These are phyloP conservation scores for Madurella mycetomatis DNA, from an alignment of 2,329 filamentous ascomycete species.

Conservation along the genomic window DNA sequence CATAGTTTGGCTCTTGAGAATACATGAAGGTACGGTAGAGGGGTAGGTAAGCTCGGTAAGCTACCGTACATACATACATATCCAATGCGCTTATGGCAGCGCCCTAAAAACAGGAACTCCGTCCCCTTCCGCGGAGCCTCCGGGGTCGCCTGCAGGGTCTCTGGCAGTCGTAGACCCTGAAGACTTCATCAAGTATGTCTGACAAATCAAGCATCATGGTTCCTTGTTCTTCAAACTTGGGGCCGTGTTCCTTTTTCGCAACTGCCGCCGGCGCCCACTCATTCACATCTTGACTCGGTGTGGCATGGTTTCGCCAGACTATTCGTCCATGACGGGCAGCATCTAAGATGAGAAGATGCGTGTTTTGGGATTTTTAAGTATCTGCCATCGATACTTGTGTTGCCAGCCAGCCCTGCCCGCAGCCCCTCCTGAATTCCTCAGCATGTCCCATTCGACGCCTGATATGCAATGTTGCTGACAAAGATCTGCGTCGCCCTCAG, in stretches of 20 bases:
- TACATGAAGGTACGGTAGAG: no score
- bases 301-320: neutral
- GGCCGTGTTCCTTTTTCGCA: neutral
- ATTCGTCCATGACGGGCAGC: neutral
- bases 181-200: neutral
- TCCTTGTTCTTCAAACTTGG: neutral
- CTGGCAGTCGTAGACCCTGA: neutral
- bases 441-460: conserved; percentile 19
- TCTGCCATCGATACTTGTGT: conserved; percentile 1
- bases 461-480: conserved; percentile 22
- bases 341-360: neutral
- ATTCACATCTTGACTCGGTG: neutral
- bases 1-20: no score
- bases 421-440: conserved; percentile 1
- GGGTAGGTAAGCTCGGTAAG: no score
- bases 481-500: conserved; percentile 14
- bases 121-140: neutral
- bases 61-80: no score
- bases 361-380: neutral
- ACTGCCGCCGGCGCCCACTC: no score
- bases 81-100: neutral
- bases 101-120: neutral
- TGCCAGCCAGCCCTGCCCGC: conserved; percentile 6
- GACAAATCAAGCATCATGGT: neutral
- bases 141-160: neutral